phyloP scores from a whole-genome alignment of 2,329 filamentous ascomycete species.

The Xylaria sp. region DNA sequence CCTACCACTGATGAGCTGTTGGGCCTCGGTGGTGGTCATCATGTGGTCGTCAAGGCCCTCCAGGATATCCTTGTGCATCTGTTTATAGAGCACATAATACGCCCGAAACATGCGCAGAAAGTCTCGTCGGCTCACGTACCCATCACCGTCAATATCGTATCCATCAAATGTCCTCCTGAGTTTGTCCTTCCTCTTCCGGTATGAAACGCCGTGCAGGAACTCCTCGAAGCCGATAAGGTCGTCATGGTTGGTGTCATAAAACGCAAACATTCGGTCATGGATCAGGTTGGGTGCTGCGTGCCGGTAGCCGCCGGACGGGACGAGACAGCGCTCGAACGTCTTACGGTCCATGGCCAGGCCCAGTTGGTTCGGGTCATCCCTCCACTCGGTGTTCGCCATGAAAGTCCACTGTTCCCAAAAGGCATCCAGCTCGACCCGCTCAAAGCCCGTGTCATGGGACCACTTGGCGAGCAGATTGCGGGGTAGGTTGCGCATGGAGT shows the following conservation, averaged over 20 bases:
- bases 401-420: slow-evolving; percentile 97
- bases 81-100: slow-evolving; percentile 87
- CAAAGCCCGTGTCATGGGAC: slow-evolving; percentile 74
- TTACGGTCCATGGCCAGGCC: slow-evolving; percentile 85
- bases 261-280: slow-evolving; percentile 94
- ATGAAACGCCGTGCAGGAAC: slow-evolving; percentile 81
- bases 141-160: slow-evolving; percentile 89
- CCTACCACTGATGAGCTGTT: slow-evolving; percentile 73
- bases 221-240: slow-evolving; percentile 89
- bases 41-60: slow-evolving; percentile 78
- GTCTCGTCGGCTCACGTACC: slow-evolving; percentile 81
- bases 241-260: slow-evolving; percentile 91
- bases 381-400: slow-evolving; percentile 84
- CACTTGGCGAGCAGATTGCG: slow-evolving; percentile 68
- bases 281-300: slow-evolving; percentile 84
- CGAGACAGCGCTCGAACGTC: slow-evolving; percentile 89
- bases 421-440: slow-evolving; percentile 85
- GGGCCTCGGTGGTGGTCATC: slow-evolving; percentile 73
- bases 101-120: slow-evolving; percentile 90
- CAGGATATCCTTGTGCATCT: slow-evolving; percentile 83
- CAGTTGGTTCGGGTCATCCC: slow-evolving; percentile 76
- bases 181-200: slow-evolving; percentile 68
- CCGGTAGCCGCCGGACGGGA: slow-evolving; percentile 79
- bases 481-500: slow-evolving; percentile 68
- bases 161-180: slow-evolving; percentile 78